Percentiles rank a stretch among this genome's conserved stretches.
These are phyloP conservation scores for Psophocarpus tetragonolobus DNA, from an alignment of 306 rosid genomes.

Conservation along the genomic window DNA sequence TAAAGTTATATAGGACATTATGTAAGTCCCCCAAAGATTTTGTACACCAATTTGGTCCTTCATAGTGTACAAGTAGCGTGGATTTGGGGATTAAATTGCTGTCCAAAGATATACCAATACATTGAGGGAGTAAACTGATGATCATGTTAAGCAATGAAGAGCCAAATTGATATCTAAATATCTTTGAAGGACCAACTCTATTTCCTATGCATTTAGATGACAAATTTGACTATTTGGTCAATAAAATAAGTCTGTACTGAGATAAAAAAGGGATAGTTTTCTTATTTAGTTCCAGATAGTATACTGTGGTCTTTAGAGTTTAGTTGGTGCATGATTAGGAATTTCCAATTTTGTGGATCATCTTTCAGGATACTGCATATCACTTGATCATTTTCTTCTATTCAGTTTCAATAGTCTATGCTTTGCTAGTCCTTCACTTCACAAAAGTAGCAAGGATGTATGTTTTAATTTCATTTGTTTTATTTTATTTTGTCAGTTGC, in stretches of 20 bases:
- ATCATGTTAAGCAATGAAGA: neutral
- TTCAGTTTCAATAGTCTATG: neutral
- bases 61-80: neutral
- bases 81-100: neutral
- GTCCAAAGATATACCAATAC: neutral
- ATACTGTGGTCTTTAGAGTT: conserved; percentile 8
- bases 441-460: neutral
- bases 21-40: conserved; percentile 1
- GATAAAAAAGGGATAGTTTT: neutral
- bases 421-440: neutral
- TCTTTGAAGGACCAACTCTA: neutral
- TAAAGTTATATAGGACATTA: neutral
- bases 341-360: conserved; percentile 16
- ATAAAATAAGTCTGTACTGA: neutral
- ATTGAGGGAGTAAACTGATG: neutral
- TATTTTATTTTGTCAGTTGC: conserved; percentile 49
- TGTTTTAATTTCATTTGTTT: neutral
- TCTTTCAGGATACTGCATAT: neutral
- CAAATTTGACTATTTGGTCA: neutral
- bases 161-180: neutral
- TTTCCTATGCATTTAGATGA: neutral
- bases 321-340: conserved; percentile 17
- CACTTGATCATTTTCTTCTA: neutral
- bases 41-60: conserved; percentile 3
- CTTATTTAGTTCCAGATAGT: neutral